Evolutionary conservation across 2,329 filamentous ascomycete species (phyloP).

Genomic region (Penicillium oxalicum): DNA sequence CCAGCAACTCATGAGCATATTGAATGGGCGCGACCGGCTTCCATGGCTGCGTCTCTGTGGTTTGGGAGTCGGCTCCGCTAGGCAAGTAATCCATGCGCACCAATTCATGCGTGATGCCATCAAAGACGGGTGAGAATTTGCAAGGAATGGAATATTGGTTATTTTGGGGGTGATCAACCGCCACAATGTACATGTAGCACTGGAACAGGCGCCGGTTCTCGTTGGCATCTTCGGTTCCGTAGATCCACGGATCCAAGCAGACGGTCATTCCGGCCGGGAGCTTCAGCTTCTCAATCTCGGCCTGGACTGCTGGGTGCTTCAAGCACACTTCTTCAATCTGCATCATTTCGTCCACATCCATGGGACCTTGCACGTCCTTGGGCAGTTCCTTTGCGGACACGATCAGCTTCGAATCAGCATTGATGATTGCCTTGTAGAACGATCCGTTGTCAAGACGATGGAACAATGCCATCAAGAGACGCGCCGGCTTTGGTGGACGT

Average conservation of each 20-base stretch:
- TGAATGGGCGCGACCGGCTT: constrained; percentile 48
- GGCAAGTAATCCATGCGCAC: constrained; percentile 65
- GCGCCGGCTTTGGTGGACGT: constrained; percentile 47
- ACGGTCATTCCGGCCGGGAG: constrained; percentile 53
- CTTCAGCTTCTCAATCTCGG: constrained; percentile 54
- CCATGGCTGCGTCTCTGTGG: constrained; percentile 53
- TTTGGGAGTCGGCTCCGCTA: constrained; percentile 57
- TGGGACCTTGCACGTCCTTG: constrained; percentile 47
- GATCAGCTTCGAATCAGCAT: constrained; percentile 33
- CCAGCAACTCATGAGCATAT: constrained; percentile 59
- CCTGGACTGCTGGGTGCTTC: constrained; percentile 51
- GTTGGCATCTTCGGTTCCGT: constrained; percentile 45
- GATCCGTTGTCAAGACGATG: constrained; percentile 37
- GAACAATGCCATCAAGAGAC: constrained; percentile 50
- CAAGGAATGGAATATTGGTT: constrained; percentile 35
- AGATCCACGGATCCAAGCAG: constrained; percentile 64
- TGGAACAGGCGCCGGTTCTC: constrained; percentile 37
- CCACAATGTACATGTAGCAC: constrained; percentile 38
- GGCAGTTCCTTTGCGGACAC: constrained; percentile 40
- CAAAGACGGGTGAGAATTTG: constrained; percentile 44
- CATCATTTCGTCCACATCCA: constrained; percentile 55
- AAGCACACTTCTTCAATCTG: constrained; percentile 54
- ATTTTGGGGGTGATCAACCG: constrained; percentile 31
- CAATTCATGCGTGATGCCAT: constrained; percentile 56
- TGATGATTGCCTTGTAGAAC: constrained; percentile 40